These are phyloP conservation scores for Pinus tabuliformis DNA, from an alignment of 75 land plant genomes.

Conservation along the genomic window DNA sequence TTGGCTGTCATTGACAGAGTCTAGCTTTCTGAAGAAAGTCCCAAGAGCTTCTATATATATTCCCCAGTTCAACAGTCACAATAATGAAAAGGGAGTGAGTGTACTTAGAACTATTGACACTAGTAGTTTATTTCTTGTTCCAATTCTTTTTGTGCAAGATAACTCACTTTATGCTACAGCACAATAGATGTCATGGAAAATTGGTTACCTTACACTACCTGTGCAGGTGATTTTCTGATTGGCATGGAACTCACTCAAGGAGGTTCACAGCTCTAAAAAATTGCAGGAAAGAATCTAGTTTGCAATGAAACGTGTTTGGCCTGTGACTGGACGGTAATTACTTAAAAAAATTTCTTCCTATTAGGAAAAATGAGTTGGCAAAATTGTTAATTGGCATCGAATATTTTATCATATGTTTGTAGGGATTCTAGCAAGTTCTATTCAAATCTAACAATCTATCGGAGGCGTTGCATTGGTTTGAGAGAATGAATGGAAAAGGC, in stretches of 20 bases:
- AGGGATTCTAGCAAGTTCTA: too few relatives aligned
- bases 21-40: neutral
- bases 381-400: too few relatives aligned
- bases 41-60: neutral
- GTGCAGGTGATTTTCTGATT: neutral
- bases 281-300: too few relatives aligned
- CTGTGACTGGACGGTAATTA: too few relatives aligned
- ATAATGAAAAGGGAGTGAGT: neutral
- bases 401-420: too few relatives aligned
- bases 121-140: neutral
- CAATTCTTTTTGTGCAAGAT: neutral
- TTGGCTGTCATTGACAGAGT: neutral
- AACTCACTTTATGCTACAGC: neutral
- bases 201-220: neutral
- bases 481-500: too few relatives aligned
- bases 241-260: neutral
- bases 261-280: neutral
- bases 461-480: too few relatives aligned
- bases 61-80: neutral
- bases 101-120: neutral
- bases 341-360: too few relatives aligned
- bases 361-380: too few relatives aligned
- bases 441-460: too few relatives aligned
- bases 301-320: too few relatives aligned
- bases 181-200: neutral